phyloP scores from a whole-genome alignment of 31 red algal genomes.

The Pterothamnion heteromorphum region DNA sequence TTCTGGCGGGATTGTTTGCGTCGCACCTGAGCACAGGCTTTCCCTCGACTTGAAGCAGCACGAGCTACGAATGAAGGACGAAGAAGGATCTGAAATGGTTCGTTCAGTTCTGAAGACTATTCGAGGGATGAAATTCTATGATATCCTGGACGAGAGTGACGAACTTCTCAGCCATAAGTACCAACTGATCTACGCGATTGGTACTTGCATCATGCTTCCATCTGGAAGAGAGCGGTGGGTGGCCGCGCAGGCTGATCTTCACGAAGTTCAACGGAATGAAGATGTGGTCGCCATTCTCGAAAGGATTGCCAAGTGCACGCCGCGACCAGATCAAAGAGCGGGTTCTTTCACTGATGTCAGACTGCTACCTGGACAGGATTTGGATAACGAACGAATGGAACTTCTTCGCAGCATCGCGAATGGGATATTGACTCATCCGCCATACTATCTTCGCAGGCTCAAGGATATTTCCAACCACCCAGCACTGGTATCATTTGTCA shows the following conservation, averaged over 20 bases:
- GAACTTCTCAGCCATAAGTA: neutral
- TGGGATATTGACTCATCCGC: neutral
- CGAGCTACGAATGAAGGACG: neutral
- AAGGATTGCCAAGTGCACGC: neutral
- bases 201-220: neutral
- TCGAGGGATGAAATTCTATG: neutral
- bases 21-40: neutral
- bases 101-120: neutral
- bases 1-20: neutral
- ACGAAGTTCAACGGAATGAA: neutral
- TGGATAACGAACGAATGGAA: neutral
- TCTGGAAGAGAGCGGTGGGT: neutral
- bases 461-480: neutral
- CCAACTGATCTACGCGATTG: slow-evolving; percentile 12
- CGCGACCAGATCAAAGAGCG: neutral
- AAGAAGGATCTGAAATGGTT: too few species aligned
- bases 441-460: neutral
- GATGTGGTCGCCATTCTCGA: neutral
- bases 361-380: neutral
- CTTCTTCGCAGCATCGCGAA: neutral
- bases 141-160: slow-evolving; percentile 36
- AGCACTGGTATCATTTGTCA: neutral
- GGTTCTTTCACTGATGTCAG: neutral
- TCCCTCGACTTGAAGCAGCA: neutral
- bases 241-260: neutral